A percentile compares a stretch with the other conserved stretches of the same genome.
Evolutionary conservation across 2,329 filamentous ascomycete genomes (phyloP).

Genomic region (Fusarium bactridioides): DNA sequence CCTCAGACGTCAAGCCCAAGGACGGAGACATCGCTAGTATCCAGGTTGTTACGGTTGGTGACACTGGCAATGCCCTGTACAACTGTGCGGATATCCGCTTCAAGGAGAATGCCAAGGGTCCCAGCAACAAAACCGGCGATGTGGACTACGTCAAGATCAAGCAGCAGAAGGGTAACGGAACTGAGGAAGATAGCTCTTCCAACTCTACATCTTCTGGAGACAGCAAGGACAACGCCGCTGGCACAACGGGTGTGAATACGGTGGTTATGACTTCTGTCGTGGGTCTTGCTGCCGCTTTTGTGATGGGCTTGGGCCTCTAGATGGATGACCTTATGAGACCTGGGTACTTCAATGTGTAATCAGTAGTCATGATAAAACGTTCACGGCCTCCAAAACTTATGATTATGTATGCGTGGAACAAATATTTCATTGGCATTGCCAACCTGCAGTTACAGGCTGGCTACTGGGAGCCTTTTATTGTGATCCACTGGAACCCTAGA

Average conservation of each 20-base stretch:
- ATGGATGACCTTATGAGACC: background rate
- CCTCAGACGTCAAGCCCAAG: conserved; percentile 54
- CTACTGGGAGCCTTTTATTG: background rate
- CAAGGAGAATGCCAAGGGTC: conserved; percentile 57
- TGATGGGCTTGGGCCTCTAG: conserved; percentile 48
- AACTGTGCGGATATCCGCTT: conserved; percentile 81
- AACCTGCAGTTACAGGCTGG: background rate
- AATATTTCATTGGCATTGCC: background rate
- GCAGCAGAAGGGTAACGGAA: conserved; percentile 38
- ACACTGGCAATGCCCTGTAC: conserved; percentile 69
- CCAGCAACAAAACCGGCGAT: conserved; percentile 47
- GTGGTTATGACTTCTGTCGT: conserved; percentile 47
- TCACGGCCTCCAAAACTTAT: conserved; percentile 16
- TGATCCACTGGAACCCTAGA: background rate
- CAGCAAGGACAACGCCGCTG: conserved; percentile 37
- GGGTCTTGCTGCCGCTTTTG: conserved; percentile 51
- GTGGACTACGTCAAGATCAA: conserved; percentile 55
- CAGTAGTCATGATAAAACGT: conserved; percentile 4
- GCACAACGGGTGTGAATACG: conserved; percentile 34
- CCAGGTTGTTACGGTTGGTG: conserved; percentile 72
- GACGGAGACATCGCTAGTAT: conserved; percentile 72
- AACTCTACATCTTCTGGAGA: conserved; percentile 20
- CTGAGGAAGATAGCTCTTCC: conserved; percentile 28
- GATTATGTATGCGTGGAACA: conserved; percentile 14
- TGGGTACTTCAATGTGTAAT: conserved; percentile 3